Evolutionary conservation across 768 basidiomycete genomes (phyloP), one percentile per base, ranked within the genome.

Genomic region (Termitomyces sp.): DNA sequence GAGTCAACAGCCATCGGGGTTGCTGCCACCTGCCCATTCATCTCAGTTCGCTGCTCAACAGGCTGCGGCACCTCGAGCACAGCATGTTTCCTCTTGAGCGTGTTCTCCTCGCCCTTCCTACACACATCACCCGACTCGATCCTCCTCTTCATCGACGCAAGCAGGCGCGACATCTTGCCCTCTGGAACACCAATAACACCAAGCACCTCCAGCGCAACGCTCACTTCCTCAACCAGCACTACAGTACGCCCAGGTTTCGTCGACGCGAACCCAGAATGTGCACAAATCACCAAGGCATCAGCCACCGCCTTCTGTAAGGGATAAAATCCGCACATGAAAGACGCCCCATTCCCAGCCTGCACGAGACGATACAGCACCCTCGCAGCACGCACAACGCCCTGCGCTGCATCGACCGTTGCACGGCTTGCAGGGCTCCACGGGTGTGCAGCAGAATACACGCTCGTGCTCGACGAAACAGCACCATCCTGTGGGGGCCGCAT

Each of bases 261-360:
- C 56, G 81, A 79, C 58, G 80, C 67, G 50, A 90, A 77, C 58
- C 82, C 83, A 8, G 84, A 81, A 67, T 88, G 83, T 8, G 86
- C 86, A 63, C 86, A 87, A 15, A 85, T 77, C 20, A 89, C 81
- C 5, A 84, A 81, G 0, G 91, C 85, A 63, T 90, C 88, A 66
- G 89, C 84, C 20, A 92, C 71, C 15, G 84, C 76, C 62, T 86
- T 81, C 16, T 81, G 79, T 54, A 89, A 81, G 3, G 87, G 79
- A 67, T 88, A 85, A 65, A 84, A 83, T 58, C 80, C 80, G 9
- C 44, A 56, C 57, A 68, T 58, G 66, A 80, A 78, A n/a, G 81
- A 80, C 16, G 75, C 72, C 2, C 56, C 63, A 28, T 49, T 60
- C 57, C 54, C 46, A 33, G 15, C 35, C 44, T 57, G 58, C 45